Conservation (phyloP, 768 basidiomycete genomes). For the Lactifluus piperatus region DNA sequence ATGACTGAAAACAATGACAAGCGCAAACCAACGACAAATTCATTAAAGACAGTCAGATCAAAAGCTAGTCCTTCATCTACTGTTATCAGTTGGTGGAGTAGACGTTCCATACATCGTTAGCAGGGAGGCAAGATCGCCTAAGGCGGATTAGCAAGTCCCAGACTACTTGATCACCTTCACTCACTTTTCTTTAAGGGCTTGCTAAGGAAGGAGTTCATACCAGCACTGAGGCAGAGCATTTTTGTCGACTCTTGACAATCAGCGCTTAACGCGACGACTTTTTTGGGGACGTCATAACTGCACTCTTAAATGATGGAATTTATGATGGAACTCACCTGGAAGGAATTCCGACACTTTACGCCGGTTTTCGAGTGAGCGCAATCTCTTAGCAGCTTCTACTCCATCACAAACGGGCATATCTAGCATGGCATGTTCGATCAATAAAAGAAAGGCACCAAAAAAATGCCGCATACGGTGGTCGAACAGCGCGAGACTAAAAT, state of each 20-base stretch:
- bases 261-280: slow-evolving; percentile 66
- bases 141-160: neutral
- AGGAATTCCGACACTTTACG: slow-evolving; percentile 41
- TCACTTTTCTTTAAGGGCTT: slow-evolving; percentile 59
- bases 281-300: neutral
- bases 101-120: slow-evolving; percentile 42
- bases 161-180: neutral
- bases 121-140: slow-evolving; percentile 44
- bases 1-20: neutral
- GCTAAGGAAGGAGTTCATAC: slow-evolving; percentile 70
- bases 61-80: neutral
- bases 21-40: neutral
- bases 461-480: slow-evolving; percentile 48
- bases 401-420: slow-evolving; percentile 78
- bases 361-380: slow-evolving; percentile 50
- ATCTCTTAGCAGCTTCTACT: slow-evolving; percentile 60
- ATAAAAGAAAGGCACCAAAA: neutral
- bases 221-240: slow-evolving; percentile 64
- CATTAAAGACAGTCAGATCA: neutral
- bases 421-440: slow-evolving; percentile 22
- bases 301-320: neutral
- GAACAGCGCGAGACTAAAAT: slow-evolving; percentile 62
- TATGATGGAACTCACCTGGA: slow-evolving; percentile 40
- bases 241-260: slow-evolving; percentile 74
- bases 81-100: neutral